phyloP scores from a whole-genome alignment of 805 yeast species.

The Kazachstania africana region DNA sequence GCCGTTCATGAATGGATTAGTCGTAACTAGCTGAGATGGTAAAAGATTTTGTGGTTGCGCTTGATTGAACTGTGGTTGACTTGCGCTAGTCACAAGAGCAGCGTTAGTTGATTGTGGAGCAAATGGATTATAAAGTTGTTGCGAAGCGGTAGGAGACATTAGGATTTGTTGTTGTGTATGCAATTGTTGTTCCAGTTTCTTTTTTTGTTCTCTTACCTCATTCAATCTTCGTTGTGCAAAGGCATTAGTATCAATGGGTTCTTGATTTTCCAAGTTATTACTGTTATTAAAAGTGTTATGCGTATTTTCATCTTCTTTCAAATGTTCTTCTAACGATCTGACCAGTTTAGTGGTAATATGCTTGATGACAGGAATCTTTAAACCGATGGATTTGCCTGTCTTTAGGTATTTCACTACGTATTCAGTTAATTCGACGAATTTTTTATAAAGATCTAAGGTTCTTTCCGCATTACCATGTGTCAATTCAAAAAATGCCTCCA shows the following conservation, averaged over 20 bases:
- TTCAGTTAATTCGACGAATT: slow-evolving; percentile 74
- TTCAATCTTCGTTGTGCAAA: slow-evolving; percentile 25
- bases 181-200: slow-evolving; percentile 21
- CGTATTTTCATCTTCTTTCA: slow-evolving; percentile 57
- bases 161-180: slow-evolving; percentile 15
- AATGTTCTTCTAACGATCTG: slow-evolving; percentile 74
- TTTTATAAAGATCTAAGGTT: slow-evolving; percentile 72
- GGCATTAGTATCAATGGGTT: background rate
- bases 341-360: slow-evolving; percentile 96
- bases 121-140: slow-evolving; percentile 3
- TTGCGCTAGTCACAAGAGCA: slow-evolving; percentile 1
- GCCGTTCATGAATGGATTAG: slow-evolving; percentile 8
- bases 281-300: slow-evolving; percentile 10
- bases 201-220: slow-evolving; percentile 25
- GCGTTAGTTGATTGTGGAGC: slow-evolving; percentile 1
- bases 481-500: slow-evolving; percentile 93
- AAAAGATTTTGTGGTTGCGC: slow-evolving; percentile 14
- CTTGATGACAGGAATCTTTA: slow-evolving; percentile 89
- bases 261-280: background rate
- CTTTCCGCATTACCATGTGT: slow-evolving; percentile 75
- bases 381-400: slow-evolving; percentile 80
- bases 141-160: background rate
- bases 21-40: slow-evolving; percentile 8
- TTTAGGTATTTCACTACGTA: slow-evolving; percentile 80
- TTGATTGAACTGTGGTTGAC: slow-evolving; percentile 10